phyloP scores from a whole-genome alignment of 805 yeast genomes.

The Saturnispora serradocipensis region DNA sequence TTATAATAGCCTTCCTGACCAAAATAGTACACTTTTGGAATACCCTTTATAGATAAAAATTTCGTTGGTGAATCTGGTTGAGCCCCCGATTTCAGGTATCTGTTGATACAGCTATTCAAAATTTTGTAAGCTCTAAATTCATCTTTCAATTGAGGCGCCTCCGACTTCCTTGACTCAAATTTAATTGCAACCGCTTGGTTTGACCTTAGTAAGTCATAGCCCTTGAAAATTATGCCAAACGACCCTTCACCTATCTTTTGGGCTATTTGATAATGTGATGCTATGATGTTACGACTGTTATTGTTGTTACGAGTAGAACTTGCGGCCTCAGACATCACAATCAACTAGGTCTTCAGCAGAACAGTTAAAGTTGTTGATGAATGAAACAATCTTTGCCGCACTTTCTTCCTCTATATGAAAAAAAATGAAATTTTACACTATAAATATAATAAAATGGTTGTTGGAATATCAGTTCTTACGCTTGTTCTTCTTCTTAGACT shows the following conservation, averaged over 20 bases:
- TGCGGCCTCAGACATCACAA: constrained; percentile 4
- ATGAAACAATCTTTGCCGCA: background rate
- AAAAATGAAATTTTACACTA: background rate
- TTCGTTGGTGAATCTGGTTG: constrained; percentile 15
- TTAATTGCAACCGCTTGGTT: constrained; percentile 61
- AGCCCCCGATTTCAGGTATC: constrained; percentile 17
- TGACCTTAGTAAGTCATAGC: constrained; percentile 60
- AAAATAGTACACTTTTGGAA: constrained; percentile 77
- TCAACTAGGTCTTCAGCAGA: background rate
- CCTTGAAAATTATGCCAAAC: constrained; percentile 78
- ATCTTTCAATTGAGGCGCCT: constrained; percentile 76
- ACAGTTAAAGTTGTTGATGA: constrained; percentile 1
- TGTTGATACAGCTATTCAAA: constrained; percentile 43
- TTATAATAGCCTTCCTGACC: constrained; percentile 82
- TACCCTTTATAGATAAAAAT: constrained; percentile 38
- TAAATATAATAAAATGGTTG: background rate
- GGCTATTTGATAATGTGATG: constrained; percentile 68
- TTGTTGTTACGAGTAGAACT: background rate
- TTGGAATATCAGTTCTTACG: constrained; percentile 9
- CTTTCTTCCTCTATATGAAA: background rate
- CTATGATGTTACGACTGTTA: constrained; percentile 28
- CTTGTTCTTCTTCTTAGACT: constrained; percentile 11
- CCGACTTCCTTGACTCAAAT: constrained; percentile 68
- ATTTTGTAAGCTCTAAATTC: constrained; percentile 74
- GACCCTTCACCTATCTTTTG: constrained; percentile 85